Conservation (phyloP, 2,329 filamentous ascomycete genomes). For the Aspergillus fumigatus region DNA sequence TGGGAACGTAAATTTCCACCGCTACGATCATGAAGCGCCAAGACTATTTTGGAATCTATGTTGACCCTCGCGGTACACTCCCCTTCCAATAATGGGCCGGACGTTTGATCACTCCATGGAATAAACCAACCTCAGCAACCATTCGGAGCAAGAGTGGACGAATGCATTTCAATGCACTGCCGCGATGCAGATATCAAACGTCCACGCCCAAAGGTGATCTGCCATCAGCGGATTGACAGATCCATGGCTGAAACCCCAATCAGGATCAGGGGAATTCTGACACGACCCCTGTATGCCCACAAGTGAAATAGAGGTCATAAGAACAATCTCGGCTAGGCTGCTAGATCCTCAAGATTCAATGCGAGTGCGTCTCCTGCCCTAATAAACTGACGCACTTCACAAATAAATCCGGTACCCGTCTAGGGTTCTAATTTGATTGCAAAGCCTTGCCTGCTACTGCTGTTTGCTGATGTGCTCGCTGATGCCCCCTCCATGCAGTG, state of each 20-base stretch:
- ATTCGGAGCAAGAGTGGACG: background rate
- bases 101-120: background rate
- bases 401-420: conserved; percentile 4
- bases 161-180: background rate
- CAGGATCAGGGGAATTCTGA: background rate
- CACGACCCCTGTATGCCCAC: background rate
- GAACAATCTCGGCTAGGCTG: background rate
- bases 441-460: conserved; percentile 32
- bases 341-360: background rate
- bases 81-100: background rate
- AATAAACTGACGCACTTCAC: background rate
- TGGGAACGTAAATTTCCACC: background rate
- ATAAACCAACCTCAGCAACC: background rate
- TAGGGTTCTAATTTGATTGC: background rate
- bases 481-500: conserved; percentile 32
- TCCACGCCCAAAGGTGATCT: background rate
- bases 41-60: background rate
- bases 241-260: background rate
- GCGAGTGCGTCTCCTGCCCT: background rate
- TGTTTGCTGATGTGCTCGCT: conserved; percentile 52
- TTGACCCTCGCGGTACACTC: background rate
- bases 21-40: background rate
- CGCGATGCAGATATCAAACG: background rate
- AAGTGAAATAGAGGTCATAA: background rate
- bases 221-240: background rate